Percentiles rank a stretch among this genome's conserved stretches.
phyloP scores from a whole-genome alignment of 192 early-diverging fungal species.

The Gonapodya prolifera region DNA sequence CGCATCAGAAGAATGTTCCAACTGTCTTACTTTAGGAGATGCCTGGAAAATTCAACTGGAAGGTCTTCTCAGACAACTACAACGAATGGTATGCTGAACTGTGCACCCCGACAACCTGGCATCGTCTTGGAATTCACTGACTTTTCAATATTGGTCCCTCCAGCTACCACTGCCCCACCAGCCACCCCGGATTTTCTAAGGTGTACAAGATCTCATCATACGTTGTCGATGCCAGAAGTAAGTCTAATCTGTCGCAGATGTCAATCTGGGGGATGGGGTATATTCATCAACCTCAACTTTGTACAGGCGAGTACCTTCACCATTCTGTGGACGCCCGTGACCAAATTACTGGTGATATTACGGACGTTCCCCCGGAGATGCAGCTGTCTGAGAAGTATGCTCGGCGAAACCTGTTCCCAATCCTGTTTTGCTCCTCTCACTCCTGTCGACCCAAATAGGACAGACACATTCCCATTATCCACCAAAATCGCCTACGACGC shows the following conservation, averaged over 20 bases:
- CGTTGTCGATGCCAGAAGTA: neutral
- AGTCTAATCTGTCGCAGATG: too few species aligned
- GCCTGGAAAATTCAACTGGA: constrained; percentile 7
- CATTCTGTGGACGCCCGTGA: neutral
- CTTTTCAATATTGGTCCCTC: neutral
- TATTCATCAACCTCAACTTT: too few species aligned
- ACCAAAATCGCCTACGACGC: neutral
- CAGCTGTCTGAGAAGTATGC: neutral
- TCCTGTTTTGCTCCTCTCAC: too few species aligned
- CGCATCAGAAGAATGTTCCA: too few species aligned
- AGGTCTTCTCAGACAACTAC: constrained; percentile 3
- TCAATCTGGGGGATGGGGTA: too few species aligned
- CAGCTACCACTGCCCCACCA: constrained; percentile 5
- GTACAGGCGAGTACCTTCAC: neutral
- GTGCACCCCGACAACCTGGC: too few species aligned
- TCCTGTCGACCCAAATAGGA: too few species aligned
- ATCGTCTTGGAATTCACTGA: neutral
- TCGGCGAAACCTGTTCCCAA: too few species aligned
- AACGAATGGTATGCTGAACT: neutral
- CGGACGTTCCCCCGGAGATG: neutral
- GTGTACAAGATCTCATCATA: neutral
- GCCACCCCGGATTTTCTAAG: neutral
- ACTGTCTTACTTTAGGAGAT: too few species aligned
- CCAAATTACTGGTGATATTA: neutral
- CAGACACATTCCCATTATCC: neutral